phyloP scores from a whole-genome alignment of 768 basidiomycete genomes.

The Xerocomellus chrysenteron region DNA sequence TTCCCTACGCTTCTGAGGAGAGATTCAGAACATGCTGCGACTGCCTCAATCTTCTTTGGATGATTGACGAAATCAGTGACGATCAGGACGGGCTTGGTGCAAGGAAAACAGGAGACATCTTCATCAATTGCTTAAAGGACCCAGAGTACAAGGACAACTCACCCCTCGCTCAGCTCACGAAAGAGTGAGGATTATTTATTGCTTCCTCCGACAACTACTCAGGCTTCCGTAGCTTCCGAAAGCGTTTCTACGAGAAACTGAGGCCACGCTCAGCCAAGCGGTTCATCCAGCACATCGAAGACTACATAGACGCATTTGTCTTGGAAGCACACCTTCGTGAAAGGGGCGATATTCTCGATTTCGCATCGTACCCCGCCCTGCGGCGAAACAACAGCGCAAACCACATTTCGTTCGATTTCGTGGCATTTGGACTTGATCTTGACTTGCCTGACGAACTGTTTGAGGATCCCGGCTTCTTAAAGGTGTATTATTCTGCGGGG shows the following conservation, averaged over 20 bases:
- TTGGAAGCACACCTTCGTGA: conserved; percentile 63
- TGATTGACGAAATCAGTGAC: conserved; percentile 68
- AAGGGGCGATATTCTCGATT: conserved; percentile 50
- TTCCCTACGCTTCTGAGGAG: conserved; percentile 56
- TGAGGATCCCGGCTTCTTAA: conserved; percentile 52
- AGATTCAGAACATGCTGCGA: conserved; percentile 61
- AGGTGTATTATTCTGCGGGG: conserved; percentile 55
- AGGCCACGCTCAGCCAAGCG: conserved; percentile 42
- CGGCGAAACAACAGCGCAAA: conserved; percentile 72
- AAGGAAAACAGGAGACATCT: conserved; percentile 49
- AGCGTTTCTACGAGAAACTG: conserved; percentile 42
- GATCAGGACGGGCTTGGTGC: conserved; percentile 60
- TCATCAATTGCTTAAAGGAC: conserved; percentile 52
- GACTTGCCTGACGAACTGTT: conserved; percentile 65
- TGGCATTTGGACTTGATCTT: conserved; percentile 59
- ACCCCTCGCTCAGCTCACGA: conserved; percentile 56
- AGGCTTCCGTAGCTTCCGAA: conserved; percentile 45
- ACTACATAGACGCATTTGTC: conserved; percentile 59
- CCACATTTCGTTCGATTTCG: conserved; percentile 59
- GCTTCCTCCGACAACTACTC: background rate
- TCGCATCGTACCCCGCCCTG: conserved; percentile 52
- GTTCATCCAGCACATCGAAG: conserved; percentile 51
- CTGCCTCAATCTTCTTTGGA: conserved; percentile 61
- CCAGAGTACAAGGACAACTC: conserved; percentile 54
- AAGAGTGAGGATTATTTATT: conserved; percentile 44